Evolutionary conservation across 345 rosid species (phyloP).

Genomic region (Murraya koenigii): DNA sequence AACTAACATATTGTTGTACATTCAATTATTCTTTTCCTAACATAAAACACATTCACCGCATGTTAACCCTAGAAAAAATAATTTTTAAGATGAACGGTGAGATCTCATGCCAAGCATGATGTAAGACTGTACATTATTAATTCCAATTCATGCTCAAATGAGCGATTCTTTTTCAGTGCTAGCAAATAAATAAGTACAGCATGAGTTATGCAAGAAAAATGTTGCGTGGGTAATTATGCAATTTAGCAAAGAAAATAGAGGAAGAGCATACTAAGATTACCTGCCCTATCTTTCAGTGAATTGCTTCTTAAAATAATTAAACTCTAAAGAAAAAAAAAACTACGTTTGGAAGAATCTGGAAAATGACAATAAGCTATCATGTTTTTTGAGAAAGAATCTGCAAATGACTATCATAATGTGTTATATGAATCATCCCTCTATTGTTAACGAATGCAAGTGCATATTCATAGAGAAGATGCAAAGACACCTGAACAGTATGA

Average conservation of each 20-base stretch:
- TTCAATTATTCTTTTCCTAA: slow-evolving; percentile 33
- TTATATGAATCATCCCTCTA: neutral
- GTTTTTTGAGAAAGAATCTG: neutral
- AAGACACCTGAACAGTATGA: neutral
- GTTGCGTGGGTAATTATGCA: neutral
- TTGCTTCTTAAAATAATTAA: neutral
- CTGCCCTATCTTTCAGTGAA: neutral
- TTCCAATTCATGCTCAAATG: slow-evolving; percentile 45
- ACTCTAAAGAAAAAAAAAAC: neutral
- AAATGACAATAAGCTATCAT: neutral
- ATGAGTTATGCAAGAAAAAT: neutral
- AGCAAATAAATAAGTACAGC: neutral
- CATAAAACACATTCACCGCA: slow-evolving; percentile 19
- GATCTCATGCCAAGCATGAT: slow-evolving; percentile 10
- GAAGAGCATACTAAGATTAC: neutral
- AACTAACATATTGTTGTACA: slow-evolving; percentile 37
- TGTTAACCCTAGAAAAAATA: slow-evolving; percentile 18
- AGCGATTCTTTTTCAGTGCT: slow-evolving; percentile 37
- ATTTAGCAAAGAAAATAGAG: neutral
- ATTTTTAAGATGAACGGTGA: neutral
- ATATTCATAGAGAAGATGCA: neutral
- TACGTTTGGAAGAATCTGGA: neutral
- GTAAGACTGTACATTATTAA: slow-evolving; percentile 15
- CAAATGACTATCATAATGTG: neutral
- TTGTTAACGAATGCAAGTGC: neutral